phyloP scores from a whole-genome alignment of 2,329 filamentous ascomycete species.

The Akanthomyces muscarius region DNA sequence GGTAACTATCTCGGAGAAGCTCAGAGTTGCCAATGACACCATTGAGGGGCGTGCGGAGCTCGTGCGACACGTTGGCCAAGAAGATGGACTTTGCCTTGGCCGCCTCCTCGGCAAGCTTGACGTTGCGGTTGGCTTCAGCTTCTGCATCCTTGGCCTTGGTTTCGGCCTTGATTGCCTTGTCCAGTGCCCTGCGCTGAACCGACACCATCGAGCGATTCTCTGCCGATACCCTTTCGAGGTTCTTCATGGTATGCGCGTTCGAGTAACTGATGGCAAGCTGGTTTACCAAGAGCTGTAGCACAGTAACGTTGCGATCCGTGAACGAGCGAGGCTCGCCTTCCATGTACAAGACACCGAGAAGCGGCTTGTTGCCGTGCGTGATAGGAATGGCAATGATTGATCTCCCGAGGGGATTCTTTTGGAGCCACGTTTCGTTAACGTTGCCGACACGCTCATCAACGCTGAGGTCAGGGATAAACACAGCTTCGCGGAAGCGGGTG shows the following conservation, averaged over 20 bases:
- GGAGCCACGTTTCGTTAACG: conserved; percentile 64
- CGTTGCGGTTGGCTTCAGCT: conserved; percentile 71
- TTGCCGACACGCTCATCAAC: conserved; percentile 76
- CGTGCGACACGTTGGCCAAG: conserved; percentile 74
- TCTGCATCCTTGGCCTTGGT: conserved; percentile 73
- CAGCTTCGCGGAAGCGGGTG: conserved; percentile 68
- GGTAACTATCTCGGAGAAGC: conserved; percentile 68
- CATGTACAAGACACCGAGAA: conserved; percentile 72
- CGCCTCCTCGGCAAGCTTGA: conserved; percentile 77
- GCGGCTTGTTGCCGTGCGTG: conserved; percentile 63
- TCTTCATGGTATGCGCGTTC: conserved; percentile 63
- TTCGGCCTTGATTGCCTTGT: conserved; percentile 68
- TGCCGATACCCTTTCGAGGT: conserved; percentile 71
- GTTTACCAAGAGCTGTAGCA: conserved; percentile 68
- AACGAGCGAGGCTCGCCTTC: conserved; percentile 73
- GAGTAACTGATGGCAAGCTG: conserved; percentile 72
- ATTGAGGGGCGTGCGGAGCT: conserved; percentile 77
- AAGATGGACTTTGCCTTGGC: conserved; percentile 82
- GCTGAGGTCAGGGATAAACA: conserved; percentile 70
- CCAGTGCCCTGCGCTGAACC: conserved; percentile 69
- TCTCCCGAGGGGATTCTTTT: conserved; percentile 64
- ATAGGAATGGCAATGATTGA: conserved; percentile 79
- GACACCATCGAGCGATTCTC: conserved; percentile 75
- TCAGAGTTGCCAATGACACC: conserved; percentile 88
- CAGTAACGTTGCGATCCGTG: conserved; percentile 66